Conservation (phyloP, 106 monocot species). For the Gastrodia elata region DNA sequence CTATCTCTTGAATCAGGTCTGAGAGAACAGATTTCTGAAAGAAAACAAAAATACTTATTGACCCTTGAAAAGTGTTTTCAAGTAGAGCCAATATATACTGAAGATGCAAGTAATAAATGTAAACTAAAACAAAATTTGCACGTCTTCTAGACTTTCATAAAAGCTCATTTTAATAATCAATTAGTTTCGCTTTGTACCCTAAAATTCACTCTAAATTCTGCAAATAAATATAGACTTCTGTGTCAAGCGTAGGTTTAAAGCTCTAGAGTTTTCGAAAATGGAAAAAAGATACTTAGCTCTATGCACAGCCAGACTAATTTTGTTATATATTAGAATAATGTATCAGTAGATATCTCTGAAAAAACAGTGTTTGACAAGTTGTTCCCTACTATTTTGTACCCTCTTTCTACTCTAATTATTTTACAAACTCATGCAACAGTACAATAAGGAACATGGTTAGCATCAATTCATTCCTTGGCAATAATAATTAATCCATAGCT, state of each 20-base stretch:
- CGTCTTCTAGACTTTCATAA: neutral
- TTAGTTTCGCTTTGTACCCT: neutral
- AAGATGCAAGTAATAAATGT: neutral
- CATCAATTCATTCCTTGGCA: neutral
- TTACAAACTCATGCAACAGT: too few species aligned
- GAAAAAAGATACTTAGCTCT: neutral
- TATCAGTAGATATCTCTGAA: neutral
- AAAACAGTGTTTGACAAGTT: neutral
- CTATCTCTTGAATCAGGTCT: conserved; percentile 93
- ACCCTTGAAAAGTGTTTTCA: neutral
- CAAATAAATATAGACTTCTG: neutral
- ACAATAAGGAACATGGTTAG: neutral
- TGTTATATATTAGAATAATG: neutral
- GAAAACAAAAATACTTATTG: neutral
- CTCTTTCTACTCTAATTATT: too few species aligned
- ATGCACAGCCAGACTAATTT: neutral
- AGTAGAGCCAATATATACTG: neutral
- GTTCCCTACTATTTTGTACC: neutral
- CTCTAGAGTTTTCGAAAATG: neutral
- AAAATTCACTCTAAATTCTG: neutral
- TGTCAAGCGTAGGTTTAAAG: neutral
- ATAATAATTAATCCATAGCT: neutral
- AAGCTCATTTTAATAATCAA: neutral
- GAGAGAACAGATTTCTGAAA: conserved; percentile 62
- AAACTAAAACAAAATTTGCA: neutral